Conservation (phyloP, 495 filamentous ascomycete genomes). For the Penicillium salamii region DNA sequence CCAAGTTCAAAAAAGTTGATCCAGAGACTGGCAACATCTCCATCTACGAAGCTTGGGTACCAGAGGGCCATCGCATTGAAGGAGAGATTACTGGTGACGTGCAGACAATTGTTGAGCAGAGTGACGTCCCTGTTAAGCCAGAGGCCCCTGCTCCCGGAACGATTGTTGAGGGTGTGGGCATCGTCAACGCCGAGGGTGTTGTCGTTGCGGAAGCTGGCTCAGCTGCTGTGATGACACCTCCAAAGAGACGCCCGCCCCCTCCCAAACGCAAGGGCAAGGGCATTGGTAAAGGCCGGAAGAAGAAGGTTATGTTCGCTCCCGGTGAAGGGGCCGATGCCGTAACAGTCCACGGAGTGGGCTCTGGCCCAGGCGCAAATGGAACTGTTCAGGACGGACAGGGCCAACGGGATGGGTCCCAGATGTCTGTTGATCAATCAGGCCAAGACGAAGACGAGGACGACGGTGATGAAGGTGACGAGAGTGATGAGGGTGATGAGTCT, state of each 20-base stretch:
- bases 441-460: slow-evolving; percentile 44
- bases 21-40: slow-evolving; percentile 70
- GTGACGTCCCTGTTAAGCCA: slow-evolving; percentile 34
- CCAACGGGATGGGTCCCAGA: slow-evolving; percentile 32
- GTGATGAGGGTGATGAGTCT: slow-evolving; percentile 55
- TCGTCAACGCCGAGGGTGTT: slow-evolving; percentile 59
- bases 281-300: slow-evolving; percentile 63
- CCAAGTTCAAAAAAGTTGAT: slow-evolving; percentile 73
- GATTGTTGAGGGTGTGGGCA: slow-evolving; percentile 59
- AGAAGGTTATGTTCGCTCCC: slow-evolving; percentile 56
- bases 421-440: slow-evolving; percentile 39
- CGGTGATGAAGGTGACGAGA: slow-evolving; percentile 51
- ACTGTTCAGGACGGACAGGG: slow-evolving; percentile 24
- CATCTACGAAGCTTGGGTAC: slow-evolving; percentile 75
- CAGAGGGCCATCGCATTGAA: slow-evolving; percentile 76
- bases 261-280: slow-evolving; percentile 74
- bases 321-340: slow-evolving; percentile 41
- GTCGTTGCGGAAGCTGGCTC: slow-evolving; percentile 53
- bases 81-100: slow-evolving; percentile 68
- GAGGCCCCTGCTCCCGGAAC: slow-evolving; percentile 55
- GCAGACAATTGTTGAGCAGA: slow-evolving; percentile 30
- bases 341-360: slow-evolving; percentile 30
- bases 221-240: slow-evolving; percentile 41
- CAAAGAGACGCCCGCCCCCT: slow-evolving; percentile 65
- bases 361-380: slow-evolving; percentile 18